Conservation (phyloP, 78 protist genomes). For the Dictyostelium capitatum region DNA sequence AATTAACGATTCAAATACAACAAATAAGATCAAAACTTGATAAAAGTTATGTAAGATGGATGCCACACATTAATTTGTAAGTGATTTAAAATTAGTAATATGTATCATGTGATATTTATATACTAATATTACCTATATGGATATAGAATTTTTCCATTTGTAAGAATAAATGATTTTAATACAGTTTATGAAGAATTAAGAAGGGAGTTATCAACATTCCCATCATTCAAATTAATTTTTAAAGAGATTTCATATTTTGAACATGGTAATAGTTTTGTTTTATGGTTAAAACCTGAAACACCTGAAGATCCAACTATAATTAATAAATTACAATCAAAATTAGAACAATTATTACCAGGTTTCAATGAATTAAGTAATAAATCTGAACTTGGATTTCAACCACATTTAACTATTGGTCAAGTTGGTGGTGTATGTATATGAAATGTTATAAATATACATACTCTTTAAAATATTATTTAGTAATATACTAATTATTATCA, state of each 20-base stretch:
- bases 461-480: background rate
- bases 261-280: conserved; percentile 65
- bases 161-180: conserved; percentile 30
- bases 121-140: no score
- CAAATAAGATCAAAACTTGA: conserved; percentile 38
- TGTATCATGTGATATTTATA: no score
- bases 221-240: conserved; percentile 52
- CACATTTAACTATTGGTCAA: conserved; percentile 82
- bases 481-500: background rate
- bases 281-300: conserved; percentile 79
- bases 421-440: conserved; percentile 24
- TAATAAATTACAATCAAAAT: conserved; percentile 8
- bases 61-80: conserved; percentile 87
- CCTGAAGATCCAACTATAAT: conserved; percentile 43
- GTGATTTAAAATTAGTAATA: no score
- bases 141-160: conserved; percentile 84
- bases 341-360: conserved; percentile 39
- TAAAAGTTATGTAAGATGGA: conserved; percentile 79
- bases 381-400: conserved; percentile 59
- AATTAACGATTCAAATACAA: conserved; percentile 47
- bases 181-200: background rate
- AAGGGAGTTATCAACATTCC: background rate
- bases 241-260: conserved; percentile 61
- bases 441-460: background rate
- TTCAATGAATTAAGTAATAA: conserved; percentile 59